Base-by-base conservation (phyloP, 2,329 filamentous ascomycete genomes). In the Xylaria arbuscula region DNA sequence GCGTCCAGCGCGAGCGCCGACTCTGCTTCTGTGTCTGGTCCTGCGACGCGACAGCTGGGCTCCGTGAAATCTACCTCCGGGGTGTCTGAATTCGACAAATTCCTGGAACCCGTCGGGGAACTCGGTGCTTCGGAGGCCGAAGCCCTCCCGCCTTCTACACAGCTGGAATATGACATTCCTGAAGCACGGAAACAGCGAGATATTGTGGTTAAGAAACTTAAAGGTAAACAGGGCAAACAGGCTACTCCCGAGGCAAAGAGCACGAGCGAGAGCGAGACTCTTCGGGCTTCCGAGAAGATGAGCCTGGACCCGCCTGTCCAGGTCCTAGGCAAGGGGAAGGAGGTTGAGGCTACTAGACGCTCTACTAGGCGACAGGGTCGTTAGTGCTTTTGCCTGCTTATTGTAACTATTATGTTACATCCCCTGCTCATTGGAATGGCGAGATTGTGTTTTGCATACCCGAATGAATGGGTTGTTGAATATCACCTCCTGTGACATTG, bases 101-200 rank as follows among this genome's bases (percentile, higher is more conserved):
- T 76, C 42, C 61, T 76, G 28, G 70, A 72, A n/a, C 64, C 64
- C 17, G 50, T 62, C 62, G 34, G 73, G 36, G 15, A 66, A 36
- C 17, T 65, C 32, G 13, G 70, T 17, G 45, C 4, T 5, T 53
- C 19, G n/a, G 55, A 60, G 2, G 63, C 50, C 2, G 72, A 73
- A 6, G 64, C 59, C 10, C 71, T 76, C 7, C 84, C 83, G 7
- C 80, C 82, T 0, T 78, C 83, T 1, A 88, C 87, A 8, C 86
- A 89, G 76, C 78, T 89, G 2, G 82, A 82, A 66, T 89, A 88
- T 65, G 80, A 83, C 4, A 85, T 88, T 66, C 83, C 85, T 0
- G 82, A 85, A 19, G 85, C 85, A 2, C 78, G 81, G 69, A 77
- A 79, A 66, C 74, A 77, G 51, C 73, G 77, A 3, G 72, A 72